Base-by-base conservation (phyloP, 768 basidiomycete species). In the Boletus rubroflammeus region DNA sequence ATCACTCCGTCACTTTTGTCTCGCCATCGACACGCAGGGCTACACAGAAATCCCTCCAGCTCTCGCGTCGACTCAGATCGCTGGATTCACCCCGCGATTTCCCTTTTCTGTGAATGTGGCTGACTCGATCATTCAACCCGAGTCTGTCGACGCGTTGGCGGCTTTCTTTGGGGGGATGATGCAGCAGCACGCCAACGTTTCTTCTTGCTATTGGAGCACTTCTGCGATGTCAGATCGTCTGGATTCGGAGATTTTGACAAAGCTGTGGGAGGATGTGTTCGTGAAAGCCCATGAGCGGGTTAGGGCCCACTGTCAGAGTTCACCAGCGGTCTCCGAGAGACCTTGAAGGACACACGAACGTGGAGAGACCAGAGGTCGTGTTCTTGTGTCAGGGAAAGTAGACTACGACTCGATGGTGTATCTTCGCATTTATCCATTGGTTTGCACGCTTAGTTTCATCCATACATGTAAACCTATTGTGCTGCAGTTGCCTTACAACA, bases 211-310 rank as follows among this genome's bases (percentile, higher is more conserved):
- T 39, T 64, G 62, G 62, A 31, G 5, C 21, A 57, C 55, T 14
- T 32, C 36, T 11, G 23, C 45, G 29, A 57, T 64, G 55, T 5
- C 41, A 17, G 44, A 51, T 10, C 62, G 55, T 26, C 7, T 51
- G 47, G 62, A 60, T 41, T 56, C 54, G 11, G 62, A 60, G n/a
- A 50, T 49, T 17, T 49, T 35, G 36, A 61, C 23, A 9, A 49
- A 35, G 35, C 39, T 63, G 15, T 63, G 62, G 62, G 53, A 61
- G 19, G 59, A 61, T 9, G 62, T 63, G 34, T 64, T 61, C 17
- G 53, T 64, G 7, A 61, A 57, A n/a, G 55, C 62, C 1, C 44
- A 44, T 14, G 44, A 48, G 34, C 38, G 60, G 26, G 29, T 35
- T 9, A 32, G 15, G 36, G 21, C 32, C 1, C 21, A 34, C 14